These are phyloP conservation scores for Borovskyia barvae DNA, from an alignment of 208 protist species.

Conservation along the genomic window DNA sequence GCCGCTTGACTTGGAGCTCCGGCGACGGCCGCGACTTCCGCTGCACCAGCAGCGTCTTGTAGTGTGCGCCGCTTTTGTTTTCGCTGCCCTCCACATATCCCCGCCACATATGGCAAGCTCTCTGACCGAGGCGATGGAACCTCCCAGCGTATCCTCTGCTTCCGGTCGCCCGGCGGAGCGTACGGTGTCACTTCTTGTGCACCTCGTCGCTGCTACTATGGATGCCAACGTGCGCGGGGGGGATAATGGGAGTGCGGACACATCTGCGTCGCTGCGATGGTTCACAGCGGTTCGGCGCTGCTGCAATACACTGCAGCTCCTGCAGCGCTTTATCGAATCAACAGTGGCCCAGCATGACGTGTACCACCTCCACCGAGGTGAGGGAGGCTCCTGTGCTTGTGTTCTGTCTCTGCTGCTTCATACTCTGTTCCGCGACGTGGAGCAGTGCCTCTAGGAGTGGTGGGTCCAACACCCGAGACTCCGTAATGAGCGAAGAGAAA, in stretches of 20 bases:
- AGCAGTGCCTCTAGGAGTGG: too few species aligned
- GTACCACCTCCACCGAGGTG: neutral
- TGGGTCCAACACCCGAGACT: too few species aligned
- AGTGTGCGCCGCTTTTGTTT: constrained; percentile 10
- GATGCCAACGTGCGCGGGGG: neutral
- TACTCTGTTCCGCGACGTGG: neutral
- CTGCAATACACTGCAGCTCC: constrained; percentile 2
- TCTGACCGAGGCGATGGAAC: too few species aligned
- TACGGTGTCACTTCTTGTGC: neutral
- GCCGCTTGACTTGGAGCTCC: constrained; percentile 7
- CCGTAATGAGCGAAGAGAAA: neutral
- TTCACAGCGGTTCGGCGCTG: constrained; percentile 4
- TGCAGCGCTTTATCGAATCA: constrained; percentile 2
- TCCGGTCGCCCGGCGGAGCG: too few species aligned
- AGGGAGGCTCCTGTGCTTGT: neutral
- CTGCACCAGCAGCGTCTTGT: constrained; percentile 8
- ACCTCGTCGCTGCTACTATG: neutral
- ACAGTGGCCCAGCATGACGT: neutral
- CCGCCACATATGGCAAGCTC: too few species aligned
- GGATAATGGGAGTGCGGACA: neutral
- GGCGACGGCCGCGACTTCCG: constrained; percentile 2
- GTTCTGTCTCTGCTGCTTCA: constrained; percentile 11
- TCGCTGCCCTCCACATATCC: neutral
- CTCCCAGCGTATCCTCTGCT: too few species aligned
- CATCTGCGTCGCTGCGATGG: neutral